These are phyloP conservation scores for Bipolaris victoriae DNA, from an alignment of 2,329 filamentous ascomycete genomes.

Conservation along the genomic window DNA sequence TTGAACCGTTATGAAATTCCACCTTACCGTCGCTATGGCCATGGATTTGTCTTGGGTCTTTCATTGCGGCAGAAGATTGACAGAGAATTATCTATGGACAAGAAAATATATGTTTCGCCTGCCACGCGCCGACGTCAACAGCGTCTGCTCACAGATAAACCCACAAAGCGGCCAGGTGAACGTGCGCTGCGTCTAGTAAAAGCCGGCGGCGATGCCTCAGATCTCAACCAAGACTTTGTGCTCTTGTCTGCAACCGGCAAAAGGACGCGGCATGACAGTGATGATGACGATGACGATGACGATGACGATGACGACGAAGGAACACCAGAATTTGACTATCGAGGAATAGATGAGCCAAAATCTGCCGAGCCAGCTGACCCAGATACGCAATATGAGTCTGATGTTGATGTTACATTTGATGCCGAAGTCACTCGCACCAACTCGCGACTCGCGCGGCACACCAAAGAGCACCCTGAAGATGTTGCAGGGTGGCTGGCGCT, in stretches of 20 bases:
- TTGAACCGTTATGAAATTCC: conserved; percentile 76
- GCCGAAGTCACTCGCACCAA: conserved; percentile 57
- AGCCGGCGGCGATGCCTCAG: background rate
- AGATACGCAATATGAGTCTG: conserved; percentile 46
- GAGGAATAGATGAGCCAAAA: conserved; percentile 42
- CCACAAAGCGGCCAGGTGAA: conserved; percentile 24
- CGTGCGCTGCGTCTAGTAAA: conserved; percentile 41
- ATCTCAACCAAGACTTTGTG: conserved; percentile 40
- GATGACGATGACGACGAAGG: conserved; percentile 22
- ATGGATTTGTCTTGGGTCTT: conserved; percentile 73
- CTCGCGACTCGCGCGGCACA: conserved; percentile 66
- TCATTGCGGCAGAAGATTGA: conserved; percentile 68
- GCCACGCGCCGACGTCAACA: conserved; percentile 52
- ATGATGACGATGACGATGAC: conserved; percentile 25
- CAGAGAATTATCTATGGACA: conserved; percentile 64
- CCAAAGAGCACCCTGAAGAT: conserved; percentile 70
- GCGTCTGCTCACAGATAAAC: conserved; percentile 52
- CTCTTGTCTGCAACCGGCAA: conserved; percentile 28
- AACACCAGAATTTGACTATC: conserved; percentile 40
- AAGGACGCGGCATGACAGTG: conserved; percentile 28
- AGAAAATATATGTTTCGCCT: conserved; percentile 45
- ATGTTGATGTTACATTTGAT: conserved; percentile 25
- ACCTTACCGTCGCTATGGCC: conserved; percentile 70
- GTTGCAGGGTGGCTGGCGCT: conserved; percentile 77
- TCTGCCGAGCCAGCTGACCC: conserved; percentile 36